Base-by-base conservation (phyloP, 1,284 basidiomycete genomes). In the Pseudozyma hubeiensis region DNA sequence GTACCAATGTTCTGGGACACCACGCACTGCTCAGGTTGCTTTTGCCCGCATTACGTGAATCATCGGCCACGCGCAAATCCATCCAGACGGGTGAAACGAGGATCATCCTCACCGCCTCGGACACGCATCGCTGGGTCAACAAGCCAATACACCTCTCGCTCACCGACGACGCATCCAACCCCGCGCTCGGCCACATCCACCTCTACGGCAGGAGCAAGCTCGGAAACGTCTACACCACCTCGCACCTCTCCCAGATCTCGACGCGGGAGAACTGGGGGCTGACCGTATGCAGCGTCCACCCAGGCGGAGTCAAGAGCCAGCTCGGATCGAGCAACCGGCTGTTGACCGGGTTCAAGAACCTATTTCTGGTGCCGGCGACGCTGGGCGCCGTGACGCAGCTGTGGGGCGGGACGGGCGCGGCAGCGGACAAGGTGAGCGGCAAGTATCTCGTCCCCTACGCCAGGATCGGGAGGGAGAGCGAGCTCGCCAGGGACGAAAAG, bases 371-470 rank as follows among this genome's bases (percentile, higher is more conserved):
- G 0, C 53, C 70, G 2, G 52, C 70, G 1, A 41, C 58, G 6
- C 31, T 64, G 2, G 79, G 77, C 33, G 72, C 75, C 7, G 44
- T 78, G 8, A 79, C 79, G 2, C 75, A 71, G 46, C 58, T 81
- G 10, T 79, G 73, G 62, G 77, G 65, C 0, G 64, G 46, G 2
- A 61, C 64, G 0, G 65, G 55, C 2, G 62, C 72, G 0, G 37
- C 58, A 7, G 33, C 14, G 4, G 40, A 54, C 2, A 40, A 58
- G 35, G 65, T 78, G n/a, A 56, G 70, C 19, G 75, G 67, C 1
- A 50, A 39, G 13, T 81, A 77, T 40, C 47, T 69, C 13, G 63
- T 81, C 1, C 79, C 79, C 2, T 81, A 72, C 64, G 75, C 77
- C 10, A 49, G 56, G 4, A 56, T 62, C 0, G 75, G 77, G 0